phyloP scores from a whole-genome alignment of 2,329 filamentous ascomycete genomes.

The Hypoxylon sp. region DNA sequence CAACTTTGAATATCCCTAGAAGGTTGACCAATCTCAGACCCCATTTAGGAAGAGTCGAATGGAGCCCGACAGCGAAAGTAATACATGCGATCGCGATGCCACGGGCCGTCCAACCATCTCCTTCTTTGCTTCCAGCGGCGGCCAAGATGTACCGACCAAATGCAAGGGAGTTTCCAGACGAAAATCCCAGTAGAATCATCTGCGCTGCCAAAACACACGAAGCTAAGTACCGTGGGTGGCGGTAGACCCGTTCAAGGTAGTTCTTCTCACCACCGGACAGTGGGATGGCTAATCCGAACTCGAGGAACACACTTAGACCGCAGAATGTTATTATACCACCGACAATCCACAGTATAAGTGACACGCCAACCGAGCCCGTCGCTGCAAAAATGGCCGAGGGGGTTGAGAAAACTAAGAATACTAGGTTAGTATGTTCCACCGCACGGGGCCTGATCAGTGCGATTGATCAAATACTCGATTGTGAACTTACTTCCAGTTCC shows the following conservation, averaged over 20 bases:
- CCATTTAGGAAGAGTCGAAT: slow-evolving; percentile 68
- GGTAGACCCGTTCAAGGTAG: slow-evolving; percentile 75
- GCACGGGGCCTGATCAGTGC: background rate
- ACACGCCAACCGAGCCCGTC: slow-evolving; percentile 66
- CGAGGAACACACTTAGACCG: slow-evolving; percentile 73
- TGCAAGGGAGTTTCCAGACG: slow-evolving; percentile 70
- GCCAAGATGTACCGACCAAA: slow-evolving; percentile 72
- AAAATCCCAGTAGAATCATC: slow-evolving; percentile 74
- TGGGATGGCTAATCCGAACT: slow-evolving; percentile 74
- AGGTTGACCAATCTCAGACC: slow-evolving; percentile 72
- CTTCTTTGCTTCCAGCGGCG: slow-evolving; percentile 63
- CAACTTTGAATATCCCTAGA: slow-evolving; percentile 72
- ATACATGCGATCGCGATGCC: slow-evolving; percentile 69
- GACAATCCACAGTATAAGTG: slow-evolving; percentile 56
- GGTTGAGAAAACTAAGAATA: slow-evolving; percentile 65
- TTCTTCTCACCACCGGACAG: slow-evolving; percentile 76
- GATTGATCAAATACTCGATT: background rate
- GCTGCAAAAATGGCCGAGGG: slow-evolving; percentile 67
- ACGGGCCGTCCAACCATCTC: slow-evolving; percentile 69
- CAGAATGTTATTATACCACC: slow-evolving; percentile 69
- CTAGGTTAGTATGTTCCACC: slow-evolving; percentile 19
- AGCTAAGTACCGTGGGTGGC: slow-evolving; percentile 69
- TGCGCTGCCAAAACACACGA: slow-evolving; percentile 72
- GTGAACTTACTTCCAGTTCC: slow-evolving; percentile 67
- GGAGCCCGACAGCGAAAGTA: slow-evolving; percentile 68